Evolutionary conservation across 2,329 filamentous ascomycete genomes (phyloP).

Genomic region (Orbilia ellipsospora): DNA sequence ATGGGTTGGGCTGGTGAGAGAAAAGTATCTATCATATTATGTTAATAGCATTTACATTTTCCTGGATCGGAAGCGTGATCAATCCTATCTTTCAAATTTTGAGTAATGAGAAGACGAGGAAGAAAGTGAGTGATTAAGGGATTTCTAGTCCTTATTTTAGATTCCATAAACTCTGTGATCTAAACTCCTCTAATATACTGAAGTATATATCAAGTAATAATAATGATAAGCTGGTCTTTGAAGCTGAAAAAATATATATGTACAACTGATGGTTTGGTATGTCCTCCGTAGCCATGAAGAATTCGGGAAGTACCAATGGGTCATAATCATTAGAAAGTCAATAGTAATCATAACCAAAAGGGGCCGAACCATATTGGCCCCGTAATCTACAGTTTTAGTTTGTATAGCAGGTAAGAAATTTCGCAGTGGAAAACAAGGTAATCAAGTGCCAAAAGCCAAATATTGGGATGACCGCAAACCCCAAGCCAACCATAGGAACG

Average conservation of each 20-base stretch:
- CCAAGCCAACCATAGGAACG: conserved; percentile 44
- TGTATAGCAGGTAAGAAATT: conserved; percentile 16
- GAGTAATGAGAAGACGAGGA: no score
- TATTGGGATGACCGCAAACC: neutral
- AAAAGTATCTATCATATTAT: no score
- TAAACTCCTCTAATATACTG: neutral
- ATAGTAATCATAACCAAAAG: neutral
- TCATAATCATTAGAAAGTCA: neutral
- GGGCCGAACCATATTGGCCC: conserved; percentile 17
- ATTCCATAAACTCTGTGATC: no score
- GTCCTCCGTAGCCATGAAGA: neutral
- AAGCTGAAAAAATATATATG: conserved; percentile 8
- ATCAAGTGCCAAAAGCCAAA: neutral
- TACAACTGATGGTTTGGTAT: conserved; percentile 6
- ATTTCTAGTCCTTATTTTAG: no score
- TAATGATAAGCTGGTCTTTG: conserved; percentile 6
- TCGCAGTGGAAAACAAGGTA: conserved; percentile 15
- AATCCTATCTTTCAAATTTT: no score
- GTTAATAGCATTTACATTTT: conserved; percentile 3
- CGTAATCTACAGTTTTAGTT: conserved; percentile 47
- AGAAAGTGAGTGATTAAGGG: no score
- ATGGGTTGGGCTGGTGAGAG: no score
- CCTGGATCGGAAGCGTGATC: neutral
- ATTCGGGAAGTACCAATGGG: no score
- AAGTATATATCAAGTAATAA: conserved; percentile 1